Conservation (phyloP, 2,329 filamentous ascomycete genomes). For the Bipolaris zeicola region DNA sequence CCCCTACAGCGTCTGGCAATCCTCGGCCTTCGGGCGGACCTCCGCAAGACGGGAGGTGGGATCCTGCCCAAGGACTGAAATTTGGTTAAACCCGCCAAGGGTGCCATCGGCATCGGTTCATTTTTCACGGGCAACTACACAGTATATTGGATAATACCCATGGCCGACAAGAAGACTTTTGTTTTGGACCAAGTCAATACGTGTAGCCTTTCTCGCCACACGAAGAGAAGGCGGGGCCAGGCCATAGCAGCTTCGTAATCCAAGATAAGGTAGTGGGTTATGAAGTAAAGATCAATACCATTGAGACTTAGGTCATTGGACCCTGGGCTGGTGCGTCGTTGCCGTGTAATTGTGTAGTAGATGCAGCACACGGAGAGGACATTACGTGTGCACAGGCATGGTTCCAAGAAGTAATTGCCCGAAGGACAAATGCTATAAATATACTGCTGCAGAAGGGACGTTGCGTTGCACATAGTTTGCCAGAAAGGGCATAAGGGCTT, state of each 20-base stretch:
- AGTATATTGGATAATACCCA: constrained; percentile 9
- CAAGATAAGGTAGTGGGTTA: background rate
- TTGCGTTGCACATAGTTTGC: constrained; percentile 12
- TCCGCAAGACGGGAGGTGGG: constrained; percentile 48
- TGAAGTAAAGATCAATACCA: background rate
- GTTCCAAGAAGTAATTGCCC: constrained; percentile 1
- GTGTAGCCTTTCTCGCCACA: background rate
- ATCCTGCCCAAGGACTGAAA: constrained; percentile 47
- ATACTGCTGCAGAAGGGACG: constrained; percentile 12
- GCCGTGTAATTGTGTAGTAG: background rate
- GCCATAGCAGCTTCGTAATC: background rate
- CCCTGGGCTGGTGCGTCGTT: background rate
- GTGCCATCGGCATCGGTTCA: background rate
- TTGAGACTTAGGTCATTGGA: background rate
- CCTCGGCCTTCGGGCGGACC: constrained; percentile 41
- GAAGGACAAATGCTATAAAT: constrained; percentile 18
- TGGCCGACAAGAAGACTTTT: background rate
- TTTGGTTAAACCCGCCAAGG: constrained; percentile 39
- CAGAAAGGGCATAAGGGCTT: constrained; percentile 14
- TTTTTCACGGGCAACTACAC: background rate
- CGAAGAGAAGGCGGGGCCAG: background rate
- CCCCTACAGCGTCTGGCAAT: constrained; percentile 39
- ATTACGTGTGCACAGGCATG: constrained; percentile 3
- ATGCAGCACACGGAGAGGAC: constrained; percentile 2
- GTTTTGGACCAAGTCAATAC: background rate